Evolutionary conservation across 164 flowering plant genomes (phyloP).

Genomic region (Platanus orientalis): DNA sequence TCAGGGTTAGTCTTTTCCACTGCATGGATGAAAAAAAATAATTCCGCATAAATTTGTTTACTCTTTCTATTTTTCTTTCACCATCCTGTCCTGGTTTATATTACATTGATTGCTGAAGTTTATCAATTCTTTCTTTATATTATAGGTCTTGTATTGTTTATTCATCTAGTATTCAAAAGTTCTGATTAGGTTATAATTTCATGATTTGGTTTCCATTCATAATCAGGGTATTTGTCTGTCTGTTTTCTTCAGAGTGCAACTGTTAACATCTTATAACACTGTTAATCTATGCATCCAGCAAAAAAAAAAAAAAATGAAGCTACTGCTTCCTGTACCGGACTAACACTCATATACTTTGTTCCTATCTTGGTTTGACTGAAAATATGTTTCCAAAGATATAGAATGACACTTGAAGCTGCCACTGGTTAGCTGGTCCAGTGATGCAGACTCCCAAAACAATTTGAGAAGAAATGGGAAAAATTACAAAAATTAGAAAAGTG

Average conservation of each 20-base stretch:
- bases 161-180: background rate
- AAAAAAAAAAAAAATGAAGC: no score
- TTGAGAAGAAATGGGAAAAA: no score
- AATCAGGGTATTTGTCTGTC: no score
- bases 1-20: conserved; percentile 68
- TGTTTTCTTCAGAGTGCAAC: no score
- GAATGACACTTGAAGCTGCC: background rate
- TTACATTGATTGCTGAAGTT: background rate
- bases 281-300: no score
- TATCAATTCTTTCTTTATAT: background rate
- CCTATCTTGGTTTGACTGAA: background rate
- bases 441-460: no score
- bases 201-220: background rate
- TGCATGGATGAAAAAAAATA: background rate
- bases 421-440: no score
- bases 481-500: no score
- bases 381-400: background rate
- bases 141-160: background rate
- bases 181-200: background rate
- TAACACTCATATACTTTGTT: no score
- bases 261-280: no score
- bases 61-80: background rate
- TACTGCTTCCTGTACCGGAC: no score
- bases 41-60: background rate
- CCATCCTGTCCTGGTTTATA: no score